phyloP scores from a whole-genome alignment of 805 yeast genomes.

The Diddensiella santjacobensis region DNA sequence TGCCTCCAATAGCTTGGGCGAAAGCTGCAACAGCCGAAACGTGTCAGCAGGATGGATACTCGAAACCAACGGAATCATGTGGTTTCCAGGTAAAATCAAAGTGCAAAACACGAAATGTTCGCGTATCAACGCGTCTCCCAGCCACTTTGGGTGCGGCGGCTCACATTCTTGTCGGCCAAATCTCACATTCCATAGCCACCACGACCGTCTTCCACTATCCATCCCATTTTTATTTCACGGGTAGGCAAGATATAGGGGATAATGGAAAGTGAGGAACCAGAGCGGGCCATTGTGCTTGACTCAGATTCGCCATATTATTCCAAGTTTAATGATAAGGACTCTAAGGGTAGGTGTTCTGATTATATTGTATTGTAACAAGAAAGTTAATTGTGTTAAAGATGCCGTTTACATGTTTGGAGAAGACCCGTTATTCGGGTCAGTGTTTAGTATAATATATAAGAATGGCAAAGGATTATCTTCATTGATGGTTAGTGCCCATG shows the following conservation, averaged over 20 bases:
- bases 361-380: background rate
- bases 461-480: constrained; percentile 27
- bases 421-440: constrained; percentile 34
- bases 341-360: constrained; percentile 18
- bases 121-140: too few species aligned
- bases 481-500: constrained; percentile 44
- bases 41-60: constrained; percentile 7
- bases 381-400: constrained; percentile 15
- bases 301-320: constrained; percentile 34
- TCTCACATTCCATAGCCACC: too few species aligned
- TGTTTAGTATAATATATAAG: constrained; percentile 35
- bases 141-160: too few species aligned
- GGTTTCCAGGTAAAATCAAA: too few species aligned
- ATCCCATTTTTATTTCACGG: too few species aligned
- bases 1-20: constrained; percentile 26
- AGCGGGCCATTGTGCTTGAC: constrained; percentile 24
- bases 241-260: too few species aligned
- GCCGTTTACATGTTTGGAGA: constrained; percentile 37
- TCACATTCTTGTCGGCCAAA: too few species aligned
- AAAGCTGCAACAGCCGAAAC: constrained; percentile 28
- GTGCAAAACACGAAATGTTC: too few species aligned
- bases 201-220: too few species aligned
- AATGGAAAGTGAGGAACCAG: too few species aligned
- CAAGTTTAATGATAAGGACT: constrained; percentile 23
- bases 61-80: background rate